Conservation (phyloP, 1,284 basidiomycete species). For the Termitomyces sp. region DNA sequence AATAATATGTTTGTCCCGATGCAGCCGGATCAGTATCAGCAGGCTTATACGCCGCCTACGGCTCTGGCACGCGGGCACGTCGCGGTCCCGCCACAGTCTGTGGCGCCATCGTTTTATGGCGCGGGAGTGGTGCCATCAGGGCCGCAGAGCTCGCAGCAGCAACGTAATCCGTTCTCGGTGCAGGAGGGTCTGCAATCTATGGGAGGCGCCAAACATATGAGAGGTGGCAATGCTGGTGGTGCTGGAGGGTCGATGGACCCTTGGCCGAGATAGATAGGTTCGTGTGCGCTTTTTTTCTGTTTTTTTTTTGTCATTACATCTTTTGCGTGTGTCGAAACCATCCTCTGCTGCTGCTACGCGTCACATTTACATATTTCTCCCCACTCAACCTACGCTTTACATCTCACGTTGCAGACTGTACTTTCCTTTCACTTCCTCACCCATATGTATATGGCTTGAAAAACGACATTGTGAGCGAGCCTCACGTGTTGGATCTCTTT, state of each 20-base stretch:
- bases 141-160: conserved; percentile 24
- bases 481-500: conserved; percentile 20
- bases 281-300: conserved; percentile 12
- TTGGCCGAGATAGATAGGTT: conserved; percentile 59
- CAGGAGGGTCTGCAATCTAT: conserved; percentile 34
- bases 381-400: no score
- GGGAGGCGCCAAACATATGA: conserved; percentile 45
- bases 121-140: conserved; percentile 52
- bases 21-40: conserved; percentile 70
- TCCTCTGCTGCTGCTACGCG: not conserved
- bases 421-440: not conserved
- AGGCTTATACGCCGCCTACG: conserved; percentile 39
- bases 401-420: not conserved
- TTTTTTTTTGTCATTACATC: conserved; percentile 18
- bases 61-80: conserved; percentile 36
- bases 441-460: conserved; percentile 6
- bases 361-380: no score
- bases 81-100: conserved; percentile 43
- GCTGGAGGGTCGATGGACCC: conserved; percentile 46
- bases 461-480: conserved; percentile 23
- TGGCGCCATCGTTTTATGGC: conserved; percentile 64
- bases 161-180: conserved; percentile 54
- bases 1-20: conserved; percentile 68
- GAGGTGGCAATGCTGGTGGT: conserved; percentile 49
- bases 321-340: no score